Percentiles rank a stretch among this genome's conserved stretches.
phyloP scores from a whole-genome alignment of 352 stramenopile genomes.

The Phytophthora capsici region DNA sequence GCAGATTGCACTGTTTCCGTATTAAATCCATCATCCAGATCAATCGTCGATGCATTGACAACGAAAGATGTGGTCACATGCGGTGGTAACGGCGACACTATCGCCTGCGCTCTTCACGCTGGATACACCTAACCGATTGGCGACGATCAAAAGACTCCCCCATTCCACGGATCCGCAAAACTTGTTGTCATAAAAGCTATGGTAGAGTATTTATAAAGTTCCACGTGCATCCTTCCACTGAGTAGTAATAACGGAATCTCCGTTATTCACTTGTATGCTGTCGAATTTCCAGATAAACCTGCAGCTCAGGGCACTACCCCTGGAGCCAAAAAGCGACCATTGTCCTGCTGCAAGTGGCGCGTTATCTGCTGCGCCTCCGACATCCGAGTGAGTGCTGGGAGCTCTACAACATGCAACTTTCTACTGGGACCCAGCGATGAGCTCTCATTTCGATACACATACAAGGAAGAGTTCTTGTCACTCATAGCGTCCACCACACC shows the following conservation, averaged over 20 bases:
- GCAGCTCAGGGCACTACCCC: no score
- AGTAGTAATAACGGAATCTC: no score
- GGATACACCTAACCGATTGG: no score
- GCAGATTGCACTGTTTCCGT: neutral
- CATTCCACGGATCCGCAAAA: no score
- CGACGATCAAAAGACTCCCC: no score
- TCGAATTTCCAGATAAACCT: no score
- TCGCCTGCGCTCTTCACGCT: no score
- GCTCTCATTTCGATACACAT: slow-evolving; percentile 51
- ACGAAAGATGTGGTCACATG: slow-evolving; percentile 12
- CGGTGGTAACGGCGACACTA: neutral
- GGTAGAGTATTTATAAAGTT: no score
- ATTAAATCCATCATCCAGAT: neutral
- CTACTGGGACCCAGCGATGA: slow-evolving; percentile 1
- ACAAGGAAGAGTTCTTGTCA: slow-evolving; percentile 51
- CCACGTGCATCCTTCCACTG: no score
- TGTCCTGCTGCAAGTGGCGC: slow-evolving; percentile 67
- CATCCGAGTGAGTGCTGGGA: slow-evolving; percentile 57
- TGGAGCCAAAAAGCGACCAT: slow-evolving; percentile 64
- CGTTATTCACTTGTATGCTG: no score
- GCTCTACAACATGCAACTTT: slow-evolving; percentile 83
- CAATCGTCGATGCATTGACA: neutral
- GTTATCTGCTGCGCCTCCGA: slow-evolving; percentile 57
- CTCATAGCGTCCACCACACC: slow-evolving; percentile 39
- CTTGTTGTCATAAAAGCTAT: no score